These are phyloP conservation scores for Noccaea caerulescens DNA, from an alignment of 345 rosid genomes.

Conservation along the genomic window DNA sequence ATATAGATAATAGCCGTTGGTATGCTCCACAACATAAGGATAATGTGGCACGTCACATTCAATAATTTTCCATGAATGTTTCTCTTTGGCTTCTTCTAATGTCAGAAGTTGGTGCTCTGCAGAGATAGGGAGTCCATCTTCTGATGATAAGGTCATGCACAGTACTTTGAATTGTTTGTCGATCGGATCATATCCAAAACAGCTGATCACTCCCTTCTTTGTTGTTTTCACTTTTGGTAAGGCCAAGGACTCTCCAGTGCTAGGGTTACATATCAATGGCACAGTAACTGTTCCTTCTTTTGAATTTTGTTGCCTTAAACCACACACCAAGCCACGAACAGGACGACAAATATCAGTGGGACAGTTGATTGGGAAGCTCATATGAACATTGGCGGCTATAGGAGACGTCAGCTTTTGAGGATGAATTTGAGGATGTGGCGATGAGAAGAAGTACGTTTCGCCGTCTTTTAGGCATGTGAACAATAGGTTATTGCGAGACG, in stretches of 20 bases:
- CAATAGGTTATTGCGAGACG: conserved; percentile 3
- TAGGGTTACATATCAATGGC: conserved; percentile 30
- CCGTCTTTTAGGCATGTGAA: background rate
- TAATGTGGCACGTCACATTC: background rate
- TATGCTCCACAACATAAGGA: background rate
- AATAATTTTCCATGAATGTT: conserved; percentile 4
- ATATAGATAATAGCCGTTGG: background rate
- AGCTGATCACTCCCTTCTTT: background rate
- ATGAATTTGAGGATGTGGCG: background rate
- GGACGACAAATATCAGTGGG: background rate
- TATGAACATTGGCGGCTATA: background rate
- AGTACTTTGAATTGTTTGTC: conserved; percentile 5
- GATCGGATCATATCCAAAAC: conserved; percentile 19
- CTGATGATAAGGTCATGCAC: background rate
- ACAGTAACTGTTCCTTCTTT: background rate
- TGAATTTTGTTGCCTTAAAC: background rate
- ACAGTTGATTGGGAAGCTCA: background rate
- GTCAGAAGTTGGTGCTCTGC: conserved; percentile 28
- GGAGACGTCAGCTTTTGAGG: background rate
- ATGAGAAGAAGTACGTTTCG: background rate
- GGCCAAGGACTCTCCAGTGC: conserved; percentile 6
- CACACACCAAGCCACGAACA: conserved; percentile 16
- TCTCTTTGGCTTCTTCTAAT: background rate
- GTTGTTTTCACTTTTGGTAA: conserved; percentile 5
- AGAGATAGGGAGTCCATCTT: background rate